These are phyloP conservation scores for Stagonosporopsis tanaceti DNA, from an alignment of 2,329 filamentous ascomycete species.

Conservation along the genomic window DNA sequence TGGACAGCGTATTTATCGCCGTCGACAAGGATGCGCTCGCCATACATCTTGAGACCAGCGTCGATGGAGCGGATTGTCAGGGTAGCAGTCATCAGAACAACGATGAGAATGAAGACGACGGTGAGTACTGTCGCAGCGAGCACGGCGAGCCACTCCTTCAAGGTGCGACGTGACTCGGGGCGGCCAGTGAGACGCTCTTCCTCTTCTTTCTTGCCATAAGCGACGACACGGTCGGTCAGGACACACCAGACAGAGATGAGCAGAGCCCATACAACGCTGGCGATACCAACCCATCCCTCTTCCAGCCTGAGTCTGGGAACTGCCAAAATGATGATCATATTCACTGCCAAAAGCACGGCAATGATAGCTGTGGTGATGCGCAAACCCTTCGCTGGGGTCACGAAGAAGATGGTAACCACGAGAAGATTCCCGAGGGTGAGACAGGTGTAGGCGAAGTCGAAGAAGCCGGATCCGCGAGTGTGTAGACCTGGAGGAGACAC, in stretches of 20 bases:
- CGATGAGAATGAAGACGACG: slow-evolving; percentile 70
- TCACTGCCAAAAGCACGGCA: slow-evolving; percentile 71
- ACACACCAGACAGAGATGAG: slow-evolving; percentile 82
- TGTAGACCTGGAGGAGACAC: slow-evolving; percentile 88
- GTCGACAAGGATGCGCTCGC: slow-evolving; percentile 81
- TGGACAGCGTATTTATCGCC: slow-evolving; percentile 86
- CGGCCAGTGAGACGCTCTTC: slow-evolving; percentile 92
- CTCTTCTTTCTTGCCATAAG: slow-evolving; percentile 91
- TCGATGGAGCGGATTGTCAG: slow-evolving; percentile 83
- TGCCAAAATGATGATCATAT: slow-evolving; percentile 80
- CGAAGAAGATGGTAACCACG: slow-evolving; percentile 84
- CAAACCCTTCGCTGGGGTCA: slow-evolving; percentile 80
- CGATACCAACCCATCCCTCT: slow-evolving; percentile 91
- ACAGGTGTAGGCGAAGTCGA: slow-evolving; percentile 83
- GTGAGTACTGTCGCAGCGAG: slow-evolving; percentile 77
- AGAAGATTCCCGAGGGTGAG: slow-evolving; percentile 79
- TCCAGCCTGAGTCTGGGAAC: slow-evolving; percentile 79
- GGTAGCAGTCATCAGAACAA: slow-evolving; percentile 79
- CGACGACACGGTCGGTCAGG: slow-evolving; percentile 79
- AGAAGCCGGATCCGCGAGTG: slow-evolving; percentile 90
- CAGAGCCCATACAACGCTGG: slow-evolving; percentile 82
- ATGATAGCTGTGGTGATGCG: slow-evolving; percentile 76
- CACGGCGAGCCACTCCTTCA: slow-evolving; percentile 86
- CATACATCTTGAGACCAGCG: slow-evolving; percentile 74
- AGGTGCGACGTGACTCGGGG: slow-evolving; percentile 80